A percentile compares a stretch with the other conserved stretches of the same genome.
Evolutionary conservation across 192 early-diverging fungal genomes (phyloP).

Genomic region (Globomyces pollinis-pini): DNA sequence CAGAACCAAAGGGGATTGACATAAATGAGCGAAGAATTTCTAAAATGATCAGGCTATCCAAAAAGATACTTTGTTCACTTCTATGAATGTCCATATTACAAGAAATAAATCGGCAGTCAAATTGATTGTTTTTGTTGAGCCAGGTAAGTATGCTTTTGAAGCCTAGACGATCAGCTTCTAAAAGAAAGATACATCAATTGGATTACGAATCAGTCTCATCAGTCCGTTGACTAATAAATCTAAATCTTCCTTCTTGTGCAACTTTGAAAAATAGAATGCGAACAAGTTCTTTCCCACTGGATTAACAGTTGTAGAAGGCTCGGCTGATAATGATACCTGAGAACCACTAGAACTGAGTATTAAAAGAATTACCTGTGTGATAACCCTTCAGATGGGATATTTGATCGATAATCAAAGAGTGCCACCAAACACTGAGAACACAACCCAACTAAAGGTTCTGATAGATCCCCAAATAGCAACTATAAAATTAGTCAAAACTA

Average conservation of each 20-base stretch:
- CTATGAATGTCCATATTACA: constrained; percentile 79
- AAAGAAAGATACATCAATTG: constrained; percentile 37
- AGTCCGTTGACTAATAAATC: constrained; percentile 70
- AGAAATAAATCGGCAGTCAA: constrained; percentile 64
- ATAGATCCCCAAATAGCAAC: constrained; percentile 59
- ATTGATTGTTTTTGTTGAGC: constrained; percentile 61
- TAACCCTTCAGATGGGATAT: neutral
- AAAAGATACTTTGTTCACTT: constrained; percentile 79
- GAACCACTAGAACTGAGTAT: constrained; percentile 8
- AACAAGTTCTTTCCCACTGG: constrained; percentile 60
- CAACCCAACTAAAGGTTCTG: constrained; percentile 65
- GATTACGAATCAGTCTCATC: constrained; percentile 72
- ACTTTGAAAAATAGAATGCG: constrained; percentile 65
- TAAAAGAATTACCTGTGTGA: neutral
- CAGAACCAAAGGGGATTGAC: constrained; percentile 57
- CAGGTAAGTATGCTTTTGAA: constrained; percentile 66
- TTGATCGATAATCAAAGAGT: constrained; percentile 48
- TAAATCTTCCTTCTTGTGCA: constrained; percentile 80
- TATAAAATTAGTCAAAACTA: too few species aligned
- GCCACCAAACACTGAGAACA: constrained; percentile 61
- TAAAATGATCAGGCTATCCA: too few species aligned
- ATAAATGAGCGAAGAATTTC: constrained; percentile 54
- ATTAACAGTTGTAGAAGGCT: neutral
- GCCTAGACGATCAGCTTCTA: constrained; percentile 27
- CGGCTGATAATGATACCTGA: neutral